Conservation (phyloP, 2,329 filamentous ascomycete genomes). For the Venturiaceae sp. region DNA sequence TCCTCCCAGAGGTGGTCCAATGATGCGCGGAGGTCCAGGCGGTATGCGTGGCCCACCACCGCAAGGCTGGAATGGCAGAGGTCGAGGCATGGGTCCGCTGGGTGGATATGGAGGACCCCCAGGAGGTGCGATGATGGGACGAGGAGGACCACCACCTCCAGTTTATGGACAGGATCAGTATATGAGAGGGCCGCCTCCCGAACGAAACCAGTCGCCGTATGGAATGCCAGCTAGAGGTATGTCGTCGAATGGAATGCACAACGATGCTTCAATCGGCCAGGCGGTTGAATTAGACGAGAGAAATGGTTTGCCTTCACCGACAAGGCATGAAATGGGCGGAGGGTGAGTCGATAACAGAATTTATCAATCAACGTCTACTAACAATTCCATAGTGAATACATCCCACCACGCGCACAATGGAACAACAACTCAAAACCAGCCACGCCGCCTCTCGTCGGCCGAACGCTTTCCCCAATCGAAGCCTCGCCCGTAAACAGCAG, state of each 20-base stretch:
- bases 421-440: slow-evolving; percentile 16
- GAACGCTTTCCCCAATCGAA: slow-evolving; percentile 27
- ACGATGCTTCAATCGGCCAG: slow-evolving; percentile 42
- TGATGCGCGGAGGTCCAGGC: slow-evolving; percentile 22
- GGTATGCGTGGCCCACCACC: slow-evolving; percentile 21
- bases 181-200: slow-evolving; percentile 33
- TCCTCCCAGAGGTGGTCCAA: slow-evolving; percentile 21
- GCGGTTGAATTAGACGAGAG: slow-evolving; percentile 73
- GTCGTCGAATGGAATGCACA: slow-evolving; percentile 26
- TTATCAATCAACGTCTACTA: slow-evolving; percentile 1
- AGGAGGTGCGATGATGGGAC: slow-evolving; percentile 15
- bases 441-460: slow-evolving; percentile 2
- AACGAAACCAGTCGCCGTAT: slow-evolving; percentile 26
- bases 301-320: slow-evolving; percentile 41
- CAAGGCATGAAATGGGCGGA: slow-evolving; percentile 2
- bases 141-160: slow-evolving; percentile 15
- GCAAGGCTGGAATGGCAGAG: slow-evolving; percentile 25
- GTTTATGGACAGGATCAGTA: slow-evolving; percentile 22
- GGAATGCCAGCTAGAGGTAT: slow-evolving; percentile 26
- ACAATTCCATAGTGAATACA: slow-evolving; percentile 18
- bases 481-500: slow-evolving; percentile 23
- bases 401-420: slow-evolving; percentile 39
- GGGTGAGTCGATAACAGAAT: slow-evolving; percentile 18
- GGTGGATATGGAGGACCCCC: neutral
- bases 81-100: slow-evolving; percentile 15